Conservation (phyloP, 208 protist species). For the Naegleria lovaniensis region DNA sequence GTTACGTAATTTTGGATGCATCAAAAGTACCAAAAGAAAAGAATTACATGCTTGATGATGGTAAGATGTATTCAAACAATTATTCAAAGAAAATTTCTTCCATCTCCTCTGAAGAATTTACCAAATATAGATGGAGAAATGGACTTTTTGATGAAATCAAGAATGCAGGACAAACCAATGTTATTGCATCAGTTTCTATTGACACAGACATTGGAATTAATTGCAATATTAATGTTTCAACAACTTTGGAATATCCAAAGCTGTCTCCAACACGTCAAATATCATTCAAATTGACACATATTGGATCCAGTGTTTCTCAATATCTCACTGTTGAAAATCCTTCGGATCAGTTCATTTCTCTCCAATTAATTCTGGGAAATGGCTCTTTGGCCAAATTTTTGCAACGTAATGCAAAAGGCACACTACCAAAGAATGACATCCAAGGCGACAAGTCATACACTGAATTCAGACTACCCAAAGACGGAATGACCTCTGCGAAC, state of each 20-base stretch:
- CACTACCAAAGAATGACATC: neutral
- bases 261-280: neutral
- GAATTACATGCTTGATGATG: constrained; percentile 15
- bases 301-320: neutral
- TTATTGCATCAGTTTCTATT: neutral
- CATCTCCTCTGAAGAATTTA: neutral
- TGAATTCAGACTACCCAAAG: neutral
- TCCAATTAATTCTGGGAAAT: neutral
- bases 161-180: neutral
- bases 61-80: neutral
- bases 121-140: constrained; percentile 11
- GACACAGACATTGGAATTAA: neutral
- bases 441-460: neutral
- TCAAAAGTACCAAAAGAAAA: neutral
- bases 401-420: neutral
- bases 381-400: neutral
- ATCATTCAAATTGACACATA: neutral
- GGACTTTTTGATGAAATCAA: neutral
- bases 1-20: neutral
- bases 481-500: neutral
- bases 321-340: constrained; percentile 11
- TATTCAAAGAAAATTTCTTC: neutral
- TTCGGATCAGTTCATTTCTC: neutral
- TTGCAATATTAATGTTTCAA: neutral
- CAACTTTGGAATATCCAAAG: neutral